phyloP scores from a whole-genome alignment of 2,329 filamentous ascomycete genomes.

The Botrytis fragariae region DNA sequence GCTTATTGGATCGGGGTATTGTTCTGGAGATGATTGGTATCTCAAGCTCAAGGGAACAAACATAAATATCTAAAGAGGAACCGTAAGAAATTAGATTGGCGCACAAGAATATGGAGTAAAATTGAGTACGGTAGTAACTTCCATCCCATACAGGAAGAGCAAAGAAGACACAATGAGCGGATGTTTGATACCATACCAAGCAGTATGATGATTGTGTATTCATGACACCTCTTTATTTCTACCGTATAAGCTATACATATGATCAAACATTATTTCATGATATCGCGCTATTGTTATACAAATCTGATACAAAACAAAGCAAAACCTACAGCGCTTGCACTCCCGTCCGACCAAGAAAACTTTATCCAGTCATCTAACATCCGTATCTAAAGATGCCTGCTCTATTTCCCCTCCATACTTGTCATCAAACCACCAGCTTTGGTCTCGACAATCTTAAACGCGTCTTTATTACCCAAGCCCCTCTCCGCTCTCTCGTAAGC shows the following conservation, averaged over 20 bases:
- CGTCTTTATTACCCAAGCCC: conserved; percentile 69
- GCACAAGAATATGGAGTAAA: neutral
- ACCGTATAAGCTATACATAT: neutral
- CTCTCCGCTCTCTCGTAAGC: conserved; percentile 71
- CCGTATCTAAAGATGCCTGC: neutral
- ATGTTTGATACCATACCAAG: neutral
- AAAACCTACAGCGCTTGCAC: neutral
- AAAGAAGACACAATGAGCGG: neutral
- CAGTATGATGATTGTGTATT: neutral
- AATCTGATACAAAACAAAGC: conserved; percentile 11
- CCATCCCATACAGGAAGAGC: neutral
- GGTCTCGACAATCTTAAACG: conserved; percentile 81
- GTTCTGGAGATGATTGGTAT: neutral
- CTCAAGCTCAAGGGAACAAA: neutral
- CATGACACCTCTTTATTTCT: neutral
- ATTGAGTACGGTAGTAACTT: neutral
- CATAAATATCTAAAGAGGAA: neutral
- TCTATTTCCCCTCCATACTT: conserved; percentile 27
- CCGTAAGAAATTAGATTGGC: neutral
- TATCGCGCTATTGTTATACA: neutral
- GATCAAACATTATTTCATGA: conserved; percentile 3
- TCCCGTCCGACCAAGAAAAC: neutral
- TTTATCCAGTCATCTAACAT: neutral
- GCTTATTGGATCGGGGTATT: neutral
- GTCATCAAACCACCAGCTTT: conserved; percentile 46